These are phyloP conservation scores for Passiflora organensis DNA, from an alignment of 345 rosid species.

Conservation along the genomic window DNA sequence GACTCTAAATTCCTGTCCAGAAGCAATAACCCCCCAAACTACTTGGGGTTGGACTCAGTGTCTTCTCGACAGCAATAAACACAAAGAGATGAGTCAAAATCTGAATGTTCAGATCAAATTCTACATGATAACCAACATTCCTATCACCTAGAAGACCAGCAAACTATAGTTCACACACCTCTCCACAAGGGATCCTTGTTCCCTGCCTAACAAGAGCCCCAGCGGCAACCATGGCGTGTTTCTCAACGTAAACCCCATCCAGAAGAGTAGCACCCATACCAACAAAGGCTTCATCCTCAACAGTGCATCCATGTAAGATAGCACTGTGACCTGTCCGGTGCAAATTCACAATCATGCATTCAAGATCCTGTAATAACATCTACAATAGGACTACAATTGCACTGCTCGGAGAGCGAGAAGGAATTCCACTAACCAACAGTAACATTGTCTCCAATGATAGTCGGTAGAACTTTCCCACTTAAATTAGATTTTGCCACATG, in stretches of 20 bases:
- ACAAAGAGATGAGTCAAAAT: not conserved
- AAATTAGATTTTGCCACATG: conserved; percentile 92
- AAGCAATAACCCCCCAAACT: too few species aligned
- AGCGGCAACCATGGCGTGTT: conserved; percentile 89
- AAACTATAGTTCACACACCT: conserved; percentile 39
- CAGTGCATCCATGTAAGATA: conserved; percentile 92
- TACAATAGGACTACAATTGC: not conserved
- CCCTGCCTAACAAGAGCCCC: conserved; percentile 95
- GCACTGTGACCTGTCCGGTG: conserved; percentile 76
- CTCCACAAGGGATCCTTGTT: conserved; percentile 74
- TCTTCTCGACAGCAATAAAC: too few species aligned
- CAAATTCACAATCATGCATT: conserved; percentile 13
- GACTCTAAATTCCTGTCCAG: too few species aligned
- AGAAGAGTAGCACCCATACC: conserved; percentile 95
- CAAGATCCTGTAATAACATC: conserved; percentile 4
- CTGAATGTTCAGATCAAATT: not conserved
- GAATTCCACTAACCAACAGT: conserved; percentile 61
- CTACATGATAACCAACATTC: too few species aligned
- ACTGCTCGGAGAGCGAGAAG: not conserved
- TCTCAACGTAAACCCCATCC: conserved; percentile 83
- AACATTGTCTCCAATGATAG: conserved; percentile 80
- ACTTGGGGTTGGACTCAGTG: too few species aligned
- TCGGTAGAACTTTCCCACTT: conserved; percentile 83
- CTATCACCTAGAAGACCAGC: not conserved
- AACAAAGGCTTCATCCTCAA: conserved; percentile 81